These are phyloP conservation scores for Russula earlei DNA, from an alignment of 768 basidiomycete genomes.

Conservation along the genomic window DNA sequence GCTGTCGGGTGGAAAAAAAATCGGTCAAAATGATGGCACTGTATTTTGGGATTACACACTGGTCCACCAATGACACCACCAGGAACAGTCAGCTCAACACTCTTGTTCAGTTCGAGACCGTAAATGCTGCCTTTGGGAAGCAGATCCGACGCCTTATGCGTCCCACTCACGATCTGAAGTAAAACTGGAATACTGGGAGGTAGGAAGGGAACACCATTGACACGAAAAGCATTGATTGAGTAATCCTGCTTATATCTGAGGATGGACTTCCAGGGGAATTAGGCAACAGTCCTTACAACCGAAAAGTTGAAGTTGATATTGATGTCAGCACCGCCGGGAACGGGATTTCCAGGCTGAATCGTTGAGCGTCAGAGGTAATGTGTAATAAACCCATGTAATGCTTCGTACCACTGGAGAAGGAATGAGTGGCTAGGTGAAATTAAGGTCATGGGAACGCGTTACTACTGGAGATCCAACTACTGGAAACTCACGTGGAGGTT, in stretches of 20 bases:
- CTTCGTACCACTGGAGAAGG: background rate
- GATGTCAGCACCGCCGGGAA: slow-evolving; percentile 16
- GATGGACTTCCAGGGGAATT: background rate
- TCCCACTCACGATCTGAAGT: slow-evolving; percentile 14
- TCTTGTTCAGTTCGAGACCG: slow-evolving; percentile 1
- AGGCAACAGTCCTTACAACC: slow-evolving; percentile 20
- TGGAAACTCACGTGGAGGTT: slow-evolving; percentile 10
- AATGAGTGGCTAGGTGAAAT: background rate
- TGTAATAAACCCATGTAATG: background rate
- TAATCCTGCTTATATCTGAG: background rate
- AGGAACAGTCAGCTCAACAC: slow-evolving; percentile 11
- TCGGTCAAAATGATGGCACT: background rate
- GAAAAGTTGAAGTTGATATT: slow-evolving; percentile 1
- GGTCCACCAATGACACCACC: background rate
- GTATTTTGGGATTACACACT: background rate
- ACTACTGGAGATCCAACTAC: too few species aligned
- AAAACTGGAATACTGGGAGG: slow-evolving; percentile 6
- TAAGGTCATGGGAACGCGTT: background rate
- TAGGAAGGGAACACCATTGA: background rate
- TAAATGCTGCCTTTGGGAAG: slow-evolving; percentile 8
- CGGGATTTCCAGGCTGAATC: slow-evolving; percentile 2
- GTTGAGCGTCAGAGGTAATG: background rate
- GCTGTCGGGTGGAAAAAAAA: background rate
- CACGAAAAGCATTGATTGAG: background rate
- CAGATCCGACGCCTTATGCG: background rate